These are phyloP conservation scores for Clonostachys solani DNA, from an alignment of 2,329 filamentous ascomycete species.

Conservation along the genomic window DNA sequence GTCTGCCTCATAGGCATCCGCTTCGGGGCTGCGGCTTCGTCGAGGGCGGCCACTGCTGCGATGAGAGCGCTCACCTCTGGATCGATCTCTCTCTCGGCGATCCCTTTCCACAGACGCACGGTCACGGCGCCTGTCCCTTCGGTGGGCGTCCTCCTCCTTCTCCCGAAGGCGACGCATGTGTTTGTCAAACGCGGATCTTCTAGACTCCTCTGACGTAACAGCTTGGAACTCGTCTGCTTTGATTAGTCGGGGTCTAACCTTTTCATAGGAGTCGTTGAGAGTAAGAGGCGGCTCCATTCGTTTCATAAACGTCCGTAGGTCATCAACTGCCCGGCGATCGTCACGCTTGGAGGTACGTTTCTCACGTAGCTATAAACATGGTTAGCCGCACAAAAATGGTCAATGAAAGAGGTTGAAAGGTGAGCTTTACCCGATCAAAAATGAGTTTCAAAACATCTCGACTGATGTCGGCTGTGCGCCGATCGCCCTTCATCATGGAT, in stretches of 20 bases:
- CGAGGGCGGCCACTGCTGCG: conserved; percentile 53
- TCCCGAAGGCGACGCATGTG: conserved; percentile 86
- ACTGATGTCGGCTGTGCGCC: conserved; percentile 83
- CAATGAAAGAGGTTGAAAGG: background rate
- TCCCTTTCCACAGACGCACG: conserved; percentile 49
- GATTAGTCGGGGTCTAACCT: conserved; percentile 74
- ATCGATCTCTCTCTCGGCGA: conserved; percentile 58
- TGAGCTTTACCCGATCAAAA: conserved; percentile 66
- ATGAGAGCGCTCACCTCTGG: conserved; percentile 59
- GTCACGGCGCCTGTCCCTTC: conserved; percentile 56
- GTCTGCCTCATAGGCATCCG: conserved; percentile 92
- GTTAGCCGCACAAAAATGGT: background rate
- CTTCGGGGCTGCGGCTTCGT: conserved; percentile 83
- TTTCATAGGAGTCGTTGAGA: conserved; percentile 80
- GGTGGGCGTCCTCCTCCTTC: conserved; percentile 79
- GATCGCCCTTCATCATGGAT: conserved; percentile 76
- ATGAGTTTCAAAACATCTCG: conserved; percentile 74
- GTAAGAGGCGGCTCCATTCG: conserved; percentile 82
- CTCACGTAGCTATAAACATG: conserved; percentile 63
- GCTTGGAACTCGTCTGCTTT: conserved; percentile 81
- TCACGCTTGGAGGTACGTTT: conserved; percentile 84
- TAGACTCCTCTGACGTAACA: conserved; percentile 76
- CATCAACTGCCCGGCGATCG: conserved; percentile 80
- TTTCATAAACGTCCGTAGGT: conserved; percentile 81
- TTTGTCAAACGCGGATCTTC: conserved; percentile 85